Percentiles rank a stretch among this genome's conserved stretches.
These are phyloP conservation scores for Vanrija sp. DNA, from an alignment of 1,284 basidiomycete species.

Conservation along the genomic window DNA sequence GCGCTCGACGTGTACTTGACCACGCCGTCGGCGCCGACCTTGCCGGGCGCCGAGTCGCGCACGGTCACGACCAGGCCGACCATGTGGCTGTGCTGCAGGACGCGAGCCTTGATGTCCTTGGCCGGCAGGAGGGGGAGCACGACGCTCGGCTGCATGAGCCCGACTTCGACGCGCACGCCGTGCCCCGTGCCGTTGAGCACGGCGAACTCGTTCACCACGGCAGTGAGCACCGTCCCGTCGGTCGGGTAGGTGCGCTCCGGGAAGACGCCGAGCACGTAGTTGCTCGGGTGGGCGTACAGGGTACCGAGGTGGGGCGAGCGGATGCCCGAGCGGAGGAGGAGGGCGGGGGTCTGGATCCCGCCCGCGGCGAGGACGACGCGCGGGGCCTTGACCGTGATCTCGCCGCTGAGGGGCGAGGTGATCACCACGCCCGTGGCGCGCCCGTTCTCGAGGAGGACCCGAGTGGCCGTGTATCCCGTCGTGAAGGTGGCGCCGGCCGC, in stretches of 20 bases:
- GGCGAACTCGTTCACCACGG: not conserved
- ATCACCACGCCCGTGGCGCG: not conserved
- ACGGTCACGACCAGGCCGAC: not conserved
- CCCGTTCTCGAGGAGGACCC: not conserved
- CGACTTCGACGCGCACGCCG: not conserved
- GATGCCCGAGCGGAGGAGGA: not conserved
- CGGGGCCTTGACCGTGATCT: not conserved
- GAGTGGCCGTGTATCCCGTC: not conserved
- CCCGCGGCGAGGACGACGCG: not conserved
- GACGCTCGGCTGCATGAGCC: not conserved
- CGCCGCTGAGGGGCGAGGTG: not conserved
- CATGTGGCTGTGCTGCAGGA: not conserved
- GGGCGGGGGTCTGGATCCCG: not conserved
- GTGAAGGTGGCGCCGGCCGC: not conserved
- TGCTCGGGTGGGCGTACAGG: not conserved
- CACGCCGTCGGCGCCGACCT: not conserved
- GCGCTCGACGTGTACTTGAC: not conserved
- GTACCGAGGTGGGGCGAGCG: not conserved
- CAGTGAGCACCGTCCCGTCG: not conserved
- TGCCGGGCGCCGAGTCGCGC: not conserved
- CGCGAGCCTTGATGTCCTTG: not conserved
- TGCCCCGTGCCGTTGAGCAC: not conserved
- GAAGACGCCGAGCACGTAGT: not conserved
- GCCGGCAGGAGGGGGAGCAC: not conserved
- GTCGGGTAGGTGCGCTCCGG: not conserved